Percentiles rank a stretch among this genome's conserved stretches.
Evolutionary conservation across 1,139 yeast genomes (phyloP).

Genomic region (Arxiozyma heterogenica): DNA sequence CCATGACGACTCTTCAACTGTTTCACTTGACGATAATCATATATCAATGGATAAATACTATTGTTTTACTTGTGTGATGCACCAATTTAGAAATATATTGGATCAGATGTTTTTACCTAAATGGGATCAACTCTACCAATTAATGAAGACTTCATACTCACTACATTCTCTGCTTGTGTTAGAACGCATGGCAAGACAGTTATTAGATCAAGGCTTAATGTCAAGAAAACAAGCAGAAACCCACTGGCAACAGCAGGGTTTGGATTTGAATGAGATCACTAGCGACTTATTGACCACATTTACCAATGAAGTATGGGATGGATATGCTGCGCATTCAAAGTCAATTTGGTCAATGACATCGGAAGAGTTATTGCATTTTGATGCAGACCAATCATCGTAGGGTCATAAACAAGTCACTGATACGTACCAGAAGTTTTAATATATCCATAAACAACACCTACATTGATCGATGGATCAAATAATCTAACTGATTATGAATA

Average conservation of each 20-base stretch:
- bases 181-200: constrained; percentile 17
- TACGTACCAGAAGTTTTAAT: neutral
- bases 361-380: constrained; percentile 9
- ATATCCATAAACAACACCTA: neutral
- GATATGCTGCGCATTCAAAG: constrained; percentile 11
- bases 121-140: constrained; percentile 7
- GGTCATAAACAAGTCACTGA: neutral
- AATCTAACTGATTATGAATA: no score
- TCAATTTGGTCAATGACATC: constrained; percentile 15
- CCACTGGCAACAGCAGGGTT: constrained; percentile 8
- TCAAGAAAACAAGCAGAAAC: constrained; percentile 15
- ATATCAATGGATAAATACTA: constrained; percentile 8
- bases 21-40: constrained; percentile 8
- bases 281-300: constrained; percentile 13
- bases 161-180: constrained; percentile 15
- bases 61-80: constrained; percentile 10
- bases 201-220: constrained; percentile 16
- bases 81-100: constrained; percentile 11
- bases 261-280: constrained; percentile 11
- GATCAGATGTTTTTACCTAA: constrained; percentile 15
- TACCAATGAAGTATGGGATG: constrained; percentile 17
- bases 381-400: neutral
- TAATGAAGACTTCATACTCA: constrained; percentile 15
- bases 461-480: no score
- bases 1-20: neutral